Evolutionary conservation across 164 flowering plant genomes (phyloP).

Genomic region (Annona cherimola): DNA sequence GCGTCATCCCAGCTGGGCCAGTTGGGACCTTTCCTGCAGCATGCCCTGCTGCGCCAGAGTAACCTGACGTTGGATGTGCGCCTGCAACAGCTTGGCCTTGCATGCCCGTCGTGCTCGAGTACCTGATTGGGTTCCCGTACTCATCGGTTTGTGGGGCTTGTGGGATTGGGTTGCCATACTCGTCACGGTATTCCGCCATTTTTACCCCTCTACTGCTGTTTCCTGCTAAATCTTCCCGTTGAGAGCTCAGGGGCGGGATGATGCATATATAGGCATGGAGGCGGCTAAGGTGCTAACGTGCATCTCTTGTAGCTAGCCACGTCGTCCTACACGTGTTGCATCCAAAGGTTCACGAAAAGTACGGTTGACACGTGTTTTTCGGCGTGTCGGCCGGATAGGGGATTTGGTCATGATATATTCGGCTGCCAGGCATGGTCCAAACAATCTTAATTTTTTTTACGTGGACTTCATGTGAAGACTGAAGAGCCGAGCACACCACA

Average conservation of each 20-base stretch:
- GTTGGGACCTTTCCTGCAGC: background rate
- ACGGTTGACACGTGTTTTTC: background rate
- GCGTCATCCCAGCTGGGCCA: background rate
- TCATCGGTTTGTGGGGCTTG: constrained; percentile 2
- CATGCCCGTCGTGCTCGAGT: background rate
- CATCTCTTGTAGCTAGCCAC: background rate
- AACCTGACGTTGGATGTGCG: background rate
- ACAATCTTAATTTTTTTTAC: too few species aligned
- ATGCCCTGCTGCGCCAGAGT: background rate
- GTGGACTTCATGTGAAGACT: too few species aligned
- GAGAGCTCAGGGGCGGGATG: background rate
- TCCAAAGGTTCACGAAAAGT: background rate
- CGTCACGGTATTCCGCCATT: background rate
- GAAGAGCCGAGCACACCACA: too few species aligned
- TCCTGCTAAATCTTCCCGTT: too few species aligned
- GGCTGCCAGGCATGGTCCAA: too few species aligned
- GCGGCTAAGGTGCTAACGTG: background rate
- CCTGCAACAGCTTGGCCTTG: background rate
- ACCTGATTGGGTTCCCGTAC: background rate
- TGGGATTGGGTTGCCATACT: background rate
- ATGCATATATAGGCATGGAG: background rate
- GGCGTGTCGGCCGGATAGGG: too few species aligned
- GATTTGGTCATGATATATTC: too few species aligned
- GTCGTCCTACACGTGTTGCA: background rate
- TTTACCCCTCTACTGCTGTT: background rate